These are phyloP conservation scores for Apiotrichum laibachii DNA, from an alignment of 1,284 basidiomycete species.

Conservation along the genomic window DNA sequence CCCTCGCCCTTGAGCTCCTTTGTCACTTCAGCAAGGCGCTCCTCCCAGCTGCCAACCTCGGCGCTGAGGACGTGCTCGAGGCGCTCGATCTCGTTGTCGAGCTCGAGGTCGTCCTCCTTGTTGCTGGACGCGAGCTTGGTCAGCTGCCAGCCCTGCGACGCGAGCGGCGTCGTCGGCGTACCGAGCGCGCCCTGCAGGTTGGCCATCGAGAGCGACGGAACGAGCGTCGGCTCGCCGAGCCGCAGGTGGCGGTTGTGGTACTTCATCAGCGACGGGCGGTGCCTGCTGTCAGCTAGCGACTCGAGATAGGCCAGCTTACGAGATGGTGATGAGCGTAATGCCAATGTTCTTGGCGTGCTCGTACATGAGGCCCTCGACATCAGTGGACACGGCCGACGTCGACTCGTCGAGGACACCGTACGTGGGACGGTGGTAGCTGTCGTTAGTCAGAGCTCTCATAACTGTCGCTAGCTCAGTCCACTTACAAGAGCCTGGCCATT, in stretches of 20 bases:
- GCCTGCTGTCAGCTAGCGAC: constrained; percentile 34
- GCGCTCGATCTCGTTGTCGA: constrained; percentile 53
- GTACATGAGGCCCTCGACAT: constrained; percentile 95
- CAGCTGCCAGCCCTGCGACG: constrained; percentile 45
- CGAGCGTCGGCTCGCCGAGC: constrained; percentile 40
- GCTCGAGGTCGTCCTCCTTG: constrained; percentile 42
- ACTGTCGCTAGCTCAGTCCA: constrained; percentile 6
- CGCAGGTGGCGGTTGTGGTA: constrained; percentile 57
- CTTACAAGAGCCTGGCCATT: constrained; percentile 50
- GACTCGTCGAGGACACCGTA: constrained; percentile 65
- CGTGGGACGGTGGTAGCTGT: constrained; percentile 42
- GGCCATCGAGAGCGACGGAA: constrained; percentile 17
- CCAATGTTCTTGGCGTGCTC: constrained; percentile 87
- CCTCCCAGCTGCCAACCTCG: constrained; percentile 68
- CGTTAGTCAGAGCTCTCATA: background rate
- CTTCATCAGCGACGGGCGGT: constrained; percentile 55
- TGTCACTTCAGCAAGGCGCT: constrained; percentile 64
- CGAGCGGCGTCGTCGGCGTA: constrained; percentile 31
- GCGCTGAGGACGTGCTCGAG: constrained; percentile 42
- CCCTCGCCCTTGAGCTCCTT: constrained; percentile 37
- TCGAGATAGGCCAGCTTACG: constrained; percentile 49
- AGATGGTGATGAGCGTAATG: constrained; percentile 91
- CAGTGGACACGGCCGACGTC: constrained; percentile 92
- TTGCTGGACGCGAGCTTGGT: constrained; percentile 36
- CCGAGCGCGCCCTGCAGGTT: constrained; percentile 33